A percentile compares a stretch with the other conserved stretches of the same genome.
Conservation (phyloP, 768 basidiomycete species). For the Solioccasus polychromus region DNA sequence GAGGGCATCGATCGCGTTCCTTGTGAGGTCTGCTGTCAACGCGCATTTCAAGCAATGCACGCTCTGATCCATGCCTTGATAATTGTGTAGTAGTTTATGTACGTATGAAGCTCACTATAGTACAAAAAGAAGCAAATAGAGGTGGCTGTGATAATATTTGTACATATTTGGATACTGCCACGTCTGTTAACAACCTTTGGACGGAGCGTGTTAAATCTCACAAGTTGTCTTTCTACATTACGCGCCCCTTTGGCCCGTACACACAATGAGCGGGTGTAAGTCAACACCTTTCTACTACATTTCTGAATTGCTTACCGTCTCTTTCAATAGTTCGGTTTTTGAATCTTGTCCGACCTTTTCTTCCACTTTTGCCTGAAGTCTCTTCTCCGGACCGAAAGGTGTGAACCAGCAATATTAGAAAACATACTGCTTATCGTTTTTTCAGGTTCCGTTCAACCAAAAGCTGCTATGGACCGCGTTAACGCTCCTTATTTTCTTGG, state of each 20-base stretch:
- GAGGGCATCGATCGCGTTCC: conserved; percentile 28
- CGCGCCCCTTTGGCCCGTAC: conserved; percentile 22
- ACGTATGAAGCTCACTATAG: too few species aligned
- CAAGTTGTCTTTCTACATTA: conserved; percentile 20
- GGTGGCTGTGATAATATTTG: conserved; percentile 28
- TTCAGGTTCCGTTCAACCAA: conserved; percentile 97
- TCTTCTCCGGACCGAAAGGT: conserved; percentile 98
- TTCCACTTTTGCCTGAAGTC: conserved; percentile 95
- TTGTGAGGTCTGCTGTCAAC: conserved; percentile 31
- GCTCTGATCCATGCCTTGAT: conserved; percentile 18
- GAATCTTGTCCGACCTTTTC: conserved; percentile 96
- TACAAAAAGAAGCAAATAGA: neutral
- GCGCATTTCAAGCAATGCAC: conserved; percentile 34
- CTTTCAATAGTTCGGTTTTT: conserved; percentile 76
- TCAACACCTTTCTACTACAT: conserved; percentile 14
- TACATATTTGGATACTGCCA: conserved; percentile 28
- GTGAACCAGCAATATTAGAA: conserved; percentile 12
- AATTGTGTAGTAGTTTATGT: too few species aligned
- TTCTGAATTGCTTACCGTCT: conserved; percentile 1
- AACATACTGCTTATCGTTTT: conserved; percentile 1
- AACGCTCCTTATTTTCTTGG: conserved; percentile 98
- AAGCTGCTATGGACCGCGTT: conserved; percentile 99
- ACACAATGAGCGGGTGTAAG: conserved; percentile 80
- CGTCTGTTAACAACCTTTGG: conserved; percentile 24
- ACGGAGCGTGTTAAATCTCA: conserved; percentile 16